Conservation (phyloP, 1,284 basidiomycete genomes). For the Ustilago shanxiensis region DNA sequence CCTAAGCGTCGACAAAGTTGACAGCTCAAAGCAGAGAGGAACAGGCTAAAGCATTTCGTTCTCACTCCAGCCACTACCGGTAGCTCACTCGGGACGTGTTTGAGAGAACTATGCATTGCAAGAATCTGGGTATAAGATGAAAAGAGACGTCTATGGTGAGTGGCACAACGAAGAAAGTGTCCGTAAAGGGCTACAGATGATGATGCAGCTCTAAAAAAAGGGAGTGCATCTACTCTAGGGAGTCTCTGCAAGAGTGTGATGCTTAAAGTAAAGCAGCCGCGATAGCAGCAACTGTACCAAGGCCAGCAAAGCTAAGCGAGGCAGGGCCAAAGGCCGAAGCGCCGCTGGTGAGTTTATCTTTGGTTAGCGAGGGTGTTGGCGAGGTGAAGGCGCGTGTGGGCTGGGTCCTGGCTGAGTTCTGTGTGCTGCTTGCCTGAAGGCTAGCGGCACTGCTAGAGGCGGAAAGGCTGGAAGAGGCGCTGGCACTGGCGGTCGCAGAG, state of each 20-base stretch:
- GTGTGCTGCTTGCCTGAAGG: background rate
- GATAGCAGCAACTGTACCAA: slow-evolving; percentile 21
- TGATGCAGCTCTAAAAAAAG: background rate
- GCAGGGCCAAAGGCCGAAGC: slow-evolving; percentile 21
- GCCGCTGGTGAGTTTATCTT: slow-evolving; percentile 11
- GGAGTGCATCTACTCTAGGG: slow-evolving; percentile 9
- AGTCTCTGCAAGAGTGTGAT: background rate
- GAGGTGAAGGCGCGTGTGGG: slow-evolving; percentile 11
- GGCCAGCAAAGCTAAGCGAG: slow-evolving; percentile 13
- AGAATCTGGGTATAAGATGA: slow-evolving; percentile 2
- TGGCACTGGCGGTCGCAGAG: background rate
- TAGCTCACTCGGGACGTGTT: too few species aligned
- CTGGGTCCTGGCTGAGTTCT: background rate
- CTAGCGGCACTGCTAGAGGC: background rate
- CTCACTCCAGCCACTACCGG: too few species aligned
- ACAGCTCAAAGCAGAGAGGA: background rate
- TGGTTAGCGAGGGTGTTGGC: background rate
- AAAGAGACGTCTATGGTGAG: background rate
- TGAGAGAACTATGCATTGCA: slow-evolving; percentile 4
- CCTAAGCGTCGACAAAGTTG: slow-evolving; percentile 4
- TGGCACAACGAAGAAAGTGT: slow-evolving; percentile 13
- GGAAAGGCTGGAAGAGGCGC: slow-evolving; percentile 1
- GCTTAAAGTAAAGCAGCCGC: slow-evolving; percentile 23
- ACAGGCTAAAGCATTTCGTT: too few species aligned
- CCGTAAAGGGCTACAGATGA: slow-evolving; percentile 8